Conservation (phyloP, 129 eudicot genomes). For the Arctium lappa region DNA sequence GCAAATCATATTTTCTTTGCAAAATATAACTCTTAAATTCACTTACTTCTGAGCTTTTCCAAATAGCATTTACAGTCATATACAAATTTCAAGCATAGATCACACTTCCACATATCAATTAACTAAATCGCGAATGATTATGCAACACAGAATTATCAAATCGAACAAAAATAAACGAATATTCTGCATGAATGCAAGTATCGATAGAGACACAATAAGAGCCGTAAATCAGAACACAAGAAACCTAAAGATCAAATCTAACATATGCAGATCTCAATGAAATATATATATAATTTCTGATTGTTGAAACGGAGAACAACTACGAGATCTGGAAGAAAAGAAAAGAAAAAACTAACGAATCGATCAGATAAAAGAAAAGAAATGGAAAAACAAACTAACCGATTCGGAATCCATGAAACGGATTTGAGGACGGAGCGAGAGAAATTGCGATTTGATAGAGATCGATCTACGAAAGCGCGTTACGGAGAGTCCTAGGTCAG, state of each 20-base stretch:
- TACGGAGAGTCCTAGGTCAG: constrained; percentile 27
- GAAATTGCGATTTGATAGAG: constrained; percentile 17
- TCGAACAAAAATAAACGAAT: not conserved
- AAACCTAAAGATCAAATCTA: constrained; percentile 5
- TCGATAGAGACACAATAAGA: not conserved
- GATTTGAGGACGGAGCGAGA: constrained; percentile 19
- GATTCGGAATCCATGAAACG: constrained; percentile 27
- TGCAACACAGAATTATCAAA: not conserved
- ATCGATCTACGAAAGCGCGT: constrained; percentile 20
- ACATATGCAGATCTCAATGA: constrained; percentile 9
- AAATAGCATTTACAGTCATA: not conserved
- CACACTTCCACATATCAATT: not conserved
- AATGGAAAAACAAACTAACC: constrained; percentile 13
- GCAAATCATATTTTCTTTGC: not conserved
- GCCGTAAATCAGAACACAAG: constrained; percentile 10
- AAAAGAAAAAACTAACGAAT: constrained; percentile 21
- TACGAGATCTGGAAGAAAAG: constrained; percentile 23
- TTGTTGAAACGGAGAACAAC: not conserved
- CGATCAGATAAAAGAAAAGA: not conserved
- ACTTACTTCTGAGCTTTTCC: not conserved
- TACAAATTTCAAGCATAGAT: not conserved
- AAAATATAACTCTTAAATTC: not conserved
- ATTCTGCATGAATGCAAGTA: not conserved
- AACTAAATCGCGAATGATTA: constrained; percentile 5
- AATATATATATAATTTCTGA: not conserved